Evolutionary conservation across 164 flowering plant genomes (phyloP).

Genomic region (Warburgia ugandensis): DNA sequence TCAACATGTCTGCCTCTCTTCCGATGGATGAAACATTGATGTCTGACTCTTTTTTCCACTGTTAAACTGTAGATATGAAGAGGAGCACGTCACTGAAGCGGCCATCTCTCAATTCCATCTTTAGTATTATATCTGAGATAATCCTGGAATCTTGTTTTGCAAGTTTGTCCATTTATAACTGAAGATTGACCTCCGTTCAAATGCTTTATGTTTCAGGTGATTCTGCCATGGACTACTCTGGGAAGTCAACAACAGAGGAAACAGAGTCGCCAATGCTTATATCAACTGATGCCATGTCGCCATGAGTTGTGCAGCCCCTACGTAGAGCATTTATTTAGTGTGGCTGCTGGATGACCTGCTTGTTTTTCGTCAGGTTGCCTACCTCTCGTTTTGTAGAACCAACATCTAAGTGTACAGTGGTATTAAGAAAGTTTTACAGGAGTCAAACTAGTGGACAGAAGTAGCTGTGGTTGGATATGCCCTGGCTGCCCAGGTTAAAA

Average conservation of each 20-base stretch:
- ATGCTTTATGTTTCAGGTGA: slow-evolving; percentile 30
- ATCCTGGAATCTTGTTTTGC: neutral
- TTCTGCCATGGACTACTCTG: slow-evolving; percentile 34
- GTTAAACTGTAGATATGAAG: slow-evolving; percentile 24
- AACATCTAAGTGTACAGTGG: slow-evolving; percentile 26
- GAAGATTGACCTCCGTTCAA: neutral
- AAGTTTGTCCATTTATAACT: neutral
- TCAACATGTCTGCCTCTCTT: neutral
- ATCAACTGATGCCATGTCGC: slow-evolving; percentile 33
- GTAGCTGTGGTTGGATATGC: neutral
- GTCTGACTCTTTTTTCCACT: neutral
- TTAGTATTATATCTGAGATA: slow-evolving; percentile 21
- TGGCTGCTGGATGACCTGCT: slow-evolving; percentile 24
- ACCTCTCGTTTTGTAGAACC: slow-evolving; percentile 11
- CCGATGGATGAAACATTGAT: neutral
- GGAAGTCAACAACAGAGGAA: slow-evolving; percentile 17
- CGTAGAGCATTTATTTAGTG: slow-evolving; percentile 6
- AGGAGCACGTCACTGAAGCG: slow-evolving; percentile 24
- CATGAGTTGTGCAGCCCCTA: slow-evolving; percentile 8
- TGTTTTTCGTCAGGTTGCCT: slow-evolving; percentile 34
- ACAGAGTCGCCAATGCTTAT: slow-evolving; percentile 17
- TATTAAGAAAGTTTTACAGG: neutral
- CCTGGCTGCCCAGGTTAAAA: too few relatives aligned
- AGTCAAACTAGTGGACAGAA: neutral
- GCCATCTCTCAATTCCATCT: slow-evolving; percentile 30